A percentile compares a stretch with the other conserved stretches of the same genome.
Conservation (phyloP, 495 filamentous ascomycete genomes). For the Trichoderma virens region DNA sequence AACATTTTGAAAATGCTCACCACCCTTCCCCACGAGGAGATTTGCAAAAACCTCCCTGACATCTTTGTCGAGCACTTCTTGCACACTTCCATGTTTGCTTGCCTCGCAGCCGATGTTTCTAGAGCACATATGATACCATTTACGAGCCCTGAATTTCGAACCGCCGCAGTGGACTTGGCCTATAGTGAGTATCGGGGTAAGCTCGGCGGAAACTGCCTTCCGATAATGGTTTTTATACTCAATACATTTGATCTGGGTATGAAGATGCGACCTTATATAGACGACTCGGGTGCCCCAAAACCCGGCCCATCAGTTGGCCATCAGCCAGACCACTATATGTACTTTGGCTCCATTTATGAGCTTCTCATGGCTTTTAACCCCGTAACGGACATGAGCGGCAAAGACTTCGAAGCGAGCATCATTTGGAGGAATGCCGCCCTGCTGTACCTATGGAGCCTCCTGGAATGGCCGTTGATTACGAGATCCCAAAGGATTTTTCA, state of each 20-base stretch:
- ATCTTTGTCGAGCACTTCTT: neutral
- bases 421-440: neutral
- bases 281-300: too few relatives aligned
- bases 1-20: neutral
- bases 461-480: neutral
- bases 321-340: too few relatives aligned
- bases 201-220: too few relatives aligned
- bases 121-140: neutral
- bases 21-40: too few relatives aligned
- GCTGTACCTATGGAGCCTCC: neutral
- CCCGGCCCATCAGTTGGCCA: too few relatives aligned
- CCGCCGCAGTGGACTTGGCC: neutral
- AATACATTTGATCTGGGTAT: too few relatives aligned
- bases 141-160: neutral
- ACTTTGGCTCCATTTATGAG: neutral
- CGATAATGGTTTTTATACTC: too few relatives aligned
- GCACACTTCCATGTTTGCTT: neutral
- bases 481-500: neutral
- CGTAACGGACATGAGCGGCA: neutral
- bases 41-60: neutral
- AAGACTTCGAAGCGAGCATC: neutral
- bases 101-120: too few relatives aligned
- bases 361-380: neutral
- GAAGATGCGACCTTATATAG: too few relatives aligned
- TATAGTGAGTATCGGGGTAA: too few relatives aligned